phyloP scores from a whole-genome alignment of 768 basidiomycete species.

The Leucosporidium creatinivorum region DNA sequence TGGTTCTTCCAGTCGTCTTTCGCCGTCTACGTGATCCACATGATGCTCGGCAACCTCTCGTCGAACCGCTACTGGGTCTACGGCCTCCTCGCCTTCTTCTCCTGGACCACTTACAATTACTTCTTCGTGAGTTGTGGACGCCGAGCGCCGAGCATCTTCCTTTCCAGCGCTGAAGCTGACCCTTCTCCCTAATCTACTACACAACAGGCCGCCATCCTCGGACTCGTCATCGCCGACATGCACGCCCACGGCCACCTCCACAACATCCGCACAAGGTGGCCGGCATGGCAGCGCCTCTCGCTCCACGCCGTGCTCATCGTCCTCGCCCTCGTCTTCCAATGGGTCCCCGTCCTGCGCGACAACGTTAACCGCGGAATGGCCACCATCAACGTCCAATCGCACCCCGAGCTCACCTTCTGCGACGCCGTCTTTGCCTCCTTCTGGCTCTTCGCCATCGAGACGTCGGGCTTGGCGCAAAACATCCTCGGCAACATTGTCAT shows the following conservation, averaged over 20 bases:
- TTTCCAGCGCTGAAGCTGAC: not conserved
- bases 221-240: conserved; percentile 38
- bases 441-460: conserved; percentile 38
- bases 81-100: conserved; percentile 36
- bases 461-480: conserved; percentile 33
- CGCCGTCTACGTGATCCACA: conserved; percentile 36
- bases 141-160: not conserved
- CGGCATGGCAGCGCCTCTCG: conserved; percentile 31
- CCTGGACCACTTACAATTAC: conserved; percentile 40
- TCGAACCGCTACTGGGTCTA: conserved; percentile 40
- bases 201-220: conserved; percentile 33
- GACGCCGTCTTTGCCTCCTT: conserved; percentile 37
- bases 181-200: not conserved
- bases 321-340: conserved; percentile 36
- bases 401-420: conserved; percentile 36
- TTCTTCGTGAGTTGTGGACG: conserved; percentile 21
- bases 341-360: conserved; percentile 37
- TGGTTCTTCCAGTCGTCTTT: conserved; percentile 40
- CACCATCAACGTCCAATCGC: conserved; percentile 36
- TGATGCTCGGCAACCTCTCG: conserved; percentile 40
- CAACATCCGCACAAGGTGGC: conserved; percentile 37
- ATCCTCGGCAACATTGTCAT: conserved; percentile 39
- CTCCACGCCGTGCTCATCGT: conserved; percentile 36
- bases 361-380: conserved; percentile 37
- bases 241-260: conserved; percentile 38